Evolutionary conservation across 2,329 filamentous ascomycete species (phyloP).

Genomic region (Aureobasidium sp.): DNA sequence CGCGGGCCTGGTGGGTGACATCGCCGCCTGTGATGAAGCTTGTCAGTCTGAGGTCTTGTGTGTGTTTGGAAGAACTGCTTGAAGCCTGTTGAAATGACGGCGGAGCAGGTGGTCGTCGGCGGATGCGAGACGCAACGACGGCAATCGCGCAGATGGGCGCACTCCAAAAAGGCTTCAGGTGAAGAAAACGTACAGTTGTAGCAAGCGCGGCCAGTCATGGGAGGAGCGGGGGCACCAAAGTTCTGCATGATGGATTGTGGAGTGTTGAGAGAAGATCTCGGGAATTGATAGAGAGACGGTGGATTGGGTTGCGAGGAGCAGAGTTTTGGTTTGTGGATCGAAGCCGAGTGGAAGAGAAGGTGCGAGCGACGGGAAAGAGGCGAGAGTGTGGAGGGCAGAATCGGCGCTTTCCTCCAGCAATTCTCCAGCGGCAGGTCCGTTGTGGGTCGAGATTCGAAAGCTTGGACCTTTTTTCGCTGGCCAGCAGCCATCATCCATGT

Average conservation of each 20-base stretch:
- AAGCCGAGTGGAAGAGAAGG: conserved; percentile 4
- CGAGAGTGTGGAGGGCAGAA: conserved; percentile 14
- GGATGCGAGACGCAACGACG: neutral
- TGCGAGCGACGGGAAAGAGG: neutral
- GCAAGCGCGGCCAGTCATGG: conserved; percentile 45
- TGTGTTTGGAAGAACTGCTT: neutral
- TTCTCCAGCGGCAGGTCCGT: neutral
- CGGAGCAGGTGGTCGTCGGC: neutral
- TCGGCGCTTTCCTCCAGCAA: conserved; percentile 7
- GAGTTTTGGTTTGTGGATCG: conserved; percentile 3
- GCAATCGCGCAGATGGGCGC: conserved; percentile 12
- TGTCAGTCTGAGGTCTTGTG: neutral
- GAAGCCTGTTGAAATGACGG: neutral
- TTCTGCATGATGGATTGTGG: conserved; percentile 39
- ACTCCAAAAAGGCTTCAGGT: neutral
- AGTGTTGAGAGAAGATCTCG: conserved; percentile 14
- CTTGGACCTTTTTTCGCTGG: conserved; percentile 4
- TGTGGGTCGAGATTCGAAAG: neutral
- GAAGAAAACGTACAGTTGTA: conserved; percentile 49
- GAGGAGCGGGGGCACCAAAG: conserved; percentile 27
- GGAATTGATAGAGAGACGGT: neutral
- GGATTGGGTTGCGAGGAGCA: neutral
- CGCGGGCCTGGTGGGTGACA: conserved; percentile 43
- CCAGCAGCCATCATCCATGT: no score
- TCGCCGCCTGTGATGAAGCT: conserved; percentile 37